Base-by-base conservation (phyloP, 495 filamentous ascomycete species). In the Aspergillus leporis region DNA sequence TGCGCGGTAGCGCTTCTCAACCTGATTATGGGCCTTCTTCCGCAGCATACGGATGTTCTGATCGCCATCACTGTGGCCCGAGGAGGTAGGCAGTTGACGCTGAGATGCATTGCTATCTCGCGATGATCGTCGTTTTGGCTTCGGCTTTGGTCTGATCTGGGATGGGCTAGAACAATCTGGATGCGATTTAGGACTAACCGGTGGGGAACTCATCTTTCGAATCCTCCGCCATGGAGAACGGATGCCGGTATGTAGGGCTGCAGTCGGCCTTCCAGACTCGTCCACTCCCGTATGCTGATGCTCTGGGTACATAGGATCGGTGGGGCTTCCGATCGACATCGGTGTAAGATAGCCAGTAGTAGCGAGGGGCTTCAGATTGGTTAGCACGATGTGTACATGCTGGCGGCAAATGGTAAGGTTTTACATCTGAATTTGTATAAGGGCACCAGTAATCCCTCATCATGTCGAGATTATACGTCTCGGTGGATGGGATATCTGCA, bases 21-120 rank as follows among this genome's bases (percentile, higher is more conserved):
- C 41, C 18, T 45, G 41, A 45, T 45, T 45, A 12, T 45, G 41
- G 18, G 41, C 41, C 41, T 45, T 45, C 41, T 45, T 45, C n/a
- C 41, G 14, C 14, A 45, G 4, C 41, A 45, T 5, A 6, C 41
- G 21, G 19, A 45, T 10, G 10, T 5, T 12, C n/a, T 10, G 41
- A 14, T 45, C 19, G 14, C 21, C 41, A 6, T 45, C 41, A 5
- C 21, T 45, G n/a, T 21, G 14, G 10, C 21, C 41, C 14, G 41
- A 45, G 5, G n/a, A 45, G 41, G n/a, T 45, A 6, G 41, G 21
- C n/a, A 10, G 41, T 3, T n/a, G 41, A 45, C 41, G 41, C 5
- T 19, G 41, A 2, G n/a, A 19, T 1, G n/a, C 21, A 3, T 5
- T 22, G 19, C 41, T 45, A 10, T 45, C n/a, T 21, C 21, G 41